Conservation (phyloP, 2,329 filamentous ascomycete genomes). For the Decorospora gaudefroyi region DNA sequence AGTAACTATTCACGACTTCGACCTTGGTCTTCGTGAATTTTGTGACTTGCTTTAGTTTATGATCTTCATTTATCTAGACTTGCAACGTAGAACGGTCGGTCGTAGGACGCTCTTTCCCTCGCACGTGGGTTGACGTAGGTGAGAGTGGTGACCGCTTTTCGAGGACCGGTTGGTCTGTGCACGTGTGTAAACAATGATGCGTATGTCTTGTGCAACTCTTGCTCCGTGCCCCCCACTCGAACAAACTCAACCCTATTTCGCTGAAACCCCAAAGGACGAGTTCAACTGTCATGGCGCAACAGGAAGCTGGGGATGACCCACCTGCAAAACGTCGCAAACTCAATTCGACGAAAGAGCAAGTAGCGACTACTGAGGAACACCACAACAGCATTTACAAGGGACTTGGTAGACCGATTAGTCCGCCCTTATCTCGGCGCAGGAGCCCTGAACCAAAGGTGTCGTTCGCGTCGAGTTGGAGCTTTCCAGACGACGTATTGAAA, state of each 20-base stretch:
- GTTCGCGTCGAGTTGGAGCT: slow-evolving; percentile 18
- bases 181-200: not conserved
- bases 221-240: too few species aligned
- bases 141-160: slow-evolving; percentile 14
- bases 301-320: slow-evolving; percentile 11
- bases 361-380: slow-evolving; percentile 3
- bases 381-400: slow-evolving; percentile 8
- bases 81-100: too few species aligned
- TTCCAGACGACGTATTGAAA: slow-evolving; percentile 24
- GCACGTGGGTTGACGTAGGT: not conserved
- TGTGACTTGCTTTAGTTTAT: not conserved
- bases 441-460: not conserved
- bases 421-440: slow-evolving; percentile 27
- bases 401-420: slow-evolving; percentile 37
- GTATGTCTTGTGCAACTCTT: too few species aligned
- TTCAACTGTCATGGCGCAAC: slow-evolving; percentile 9
- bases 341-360: slow-evolving; percentile 7
- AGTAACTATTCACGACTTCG: slow-evolving; percentile 20
- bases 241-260: too few species aligned
- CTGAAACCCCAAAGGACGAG: too few species aligned
- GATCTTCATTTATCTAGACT: too few species aligned
- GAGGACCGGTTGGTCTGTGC: slow-evolving; percentile 8
- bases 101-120: too few species aligned
- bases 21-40: too few species aligned
- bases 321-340: slow-evolving; percentile 39